phyloP scores from a whole-genome alignment of 202 grass and related monocot species.

The Digitaria exilis region DNA sequence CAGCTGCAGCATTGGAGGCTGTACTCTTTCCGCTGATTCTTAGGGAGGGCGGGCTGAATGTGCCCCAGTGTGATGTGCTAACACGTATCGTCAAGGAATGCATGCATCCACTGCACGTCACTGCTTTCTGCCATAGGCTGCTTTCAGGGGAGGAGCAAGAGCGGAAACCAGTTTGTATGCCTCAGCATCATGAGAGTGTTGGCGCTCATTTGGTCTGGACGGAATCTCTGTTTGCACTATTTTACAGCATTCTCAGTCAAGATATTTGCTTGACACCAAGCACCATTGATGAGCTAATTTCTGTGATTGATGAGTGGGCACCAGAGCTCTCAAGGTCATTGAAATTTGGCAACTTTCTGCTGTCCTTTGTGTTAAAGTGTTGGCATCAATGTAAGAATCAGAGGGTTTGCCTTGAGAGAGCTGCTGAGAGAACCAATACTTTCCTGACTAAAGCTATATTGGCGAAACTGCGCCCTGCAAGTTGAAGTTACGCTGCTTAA shows the following conservation, averaged over 20 bases:
- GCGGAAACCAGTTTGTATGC: conserved; percentile 50
- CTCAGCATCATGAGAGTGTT: conserved; percentile 53
- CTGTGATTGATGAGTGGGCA: conserved; percentile 58
- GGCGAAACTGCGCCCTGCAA: conserved; percentile 55
- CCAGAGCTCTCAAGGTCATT: conserved; percentile 55
- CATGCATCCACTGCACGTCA: conserved; percentile 75
- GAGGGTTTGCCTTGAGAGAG: conserved; percentile 60
- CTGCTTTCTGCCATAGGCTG: conserved; percentile 75
- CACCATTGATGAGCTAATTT: conserved; percentile 47
- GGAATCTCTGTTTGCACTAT: conserved; percentile 67
- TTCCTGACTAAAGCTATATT: conserved; percentile 86
- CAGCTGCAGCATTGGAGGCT: conserved; percentile 61
- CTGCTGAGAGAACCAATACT: conserved; percentile 59
- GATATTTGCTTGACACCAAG: conserved; percentile 71
- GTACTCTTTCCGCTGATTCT: conserved; percentile 70
- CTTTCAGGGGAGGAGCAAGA: conserved; percentile 54
- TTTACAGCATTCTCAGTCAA: conserved; percentile 74
- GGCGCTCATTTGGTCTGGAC: conserved; percentile 60
- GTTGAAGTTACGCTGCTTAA: conserved; percentile 31
- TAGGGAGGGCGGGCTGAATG: conserved; percentile 62
- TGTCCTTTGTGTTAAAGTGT: conserved; percentile 64
- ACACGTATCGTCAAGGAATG: conserved; percentile 70
- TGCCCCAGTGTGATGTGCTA: conserved; percentile 61
- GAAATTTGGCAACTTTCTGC: conserved; percentile 80
- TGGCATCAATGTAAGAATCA: conserved; percentile 48